Base-by-base conservation (phyloP, 139 green algal genomes). In the Edaphochlamys debaryana region DNA sequence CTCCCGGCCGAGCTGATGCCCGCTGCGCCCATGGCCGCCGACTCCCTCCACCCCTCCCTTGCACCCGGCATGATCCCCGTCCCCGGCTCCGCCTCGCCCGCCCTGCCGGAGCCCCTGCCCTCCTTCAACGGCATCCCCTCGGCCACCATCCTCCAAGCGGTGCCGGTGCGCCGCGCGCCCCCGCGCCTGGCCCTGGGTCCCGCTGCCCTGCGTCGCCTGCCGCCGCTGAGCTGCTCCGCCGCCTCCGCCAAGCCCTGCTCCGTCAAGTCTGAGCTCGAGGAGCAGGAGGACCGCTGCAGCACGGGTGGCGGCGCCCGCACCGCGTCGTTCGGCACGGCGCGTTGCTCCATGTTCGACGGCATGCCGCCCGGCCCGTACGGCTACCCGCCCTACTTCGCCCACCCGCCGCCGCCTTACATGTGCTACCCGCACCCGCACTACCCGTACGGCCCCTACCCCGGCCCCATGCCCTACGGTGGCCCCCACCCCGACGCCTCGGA, bases 281-380 rank as follows among this genome's bases (percentile, higher is more conserved):
- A 68, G 9, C 48, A 69, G 19, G 73, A 56, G 0, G 73, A 80
- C 73, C 56, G 73, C 56, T 80, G 73, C 73, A 80, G 73, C 56
- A 40, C 38, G 2, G 73, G 73, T 6, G 73, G 73, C 38, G 23
- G 56, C 25, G 25, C 25, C 56, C 23, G 60, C 60, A n/a, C n/a
- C n/a, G n/a, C n/a, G n/a, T n/a, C n/a, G n/a, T n/a, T n/a, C n/a
- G n/a, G n/a, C n/a, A n/a, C n/a, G n/a, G n/a, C n/a, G n/a, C n/a
- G n/a, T n/a, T n/a, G n/a, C n/a, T n/a, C n/a, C n/a, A n/a, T n/a
- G n/a, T n/a, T n/a, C n/a, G n/a, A n/a, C n/a, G n/a, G n/a, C n/a
- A n/a, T n/a, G n/a, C n/a, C n/a, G 23, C 23, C 56, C 56, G 19
- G 2, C 56, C 23, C 25, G 45, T 63, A 63, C 25, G 56, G 56